Evolutionary conservation across 306 rosid species (phyloP).

Genomic region (Casuarina equisetifolia): DNA sequence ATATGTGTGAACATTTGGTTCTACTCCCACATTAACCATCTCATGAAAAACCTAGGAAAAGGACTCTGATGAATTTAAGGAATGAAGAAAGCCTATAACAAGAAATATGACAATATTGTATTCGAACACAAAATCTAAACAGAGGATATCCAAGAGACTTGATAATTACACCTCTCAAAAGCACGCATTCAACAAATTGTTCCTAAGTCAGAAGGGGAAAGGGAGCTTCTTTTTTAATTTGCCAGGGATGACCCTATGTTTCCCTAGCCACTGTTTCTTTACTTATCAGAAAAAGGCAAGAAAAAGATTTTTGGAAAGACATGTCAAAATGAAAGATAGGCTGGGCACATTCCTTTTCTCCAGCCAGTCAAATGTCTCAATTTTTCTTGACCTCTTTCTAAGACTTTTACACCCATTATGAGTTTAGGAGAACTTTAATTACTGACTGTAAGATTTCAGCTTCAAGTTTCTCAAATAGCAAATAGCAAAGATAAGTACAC

Average conservation of each 20-base stretch:
- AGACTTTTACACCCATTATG: too few species aligned
- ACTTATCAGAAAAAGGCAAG: neutral
- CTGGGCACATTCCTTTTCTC: too few species aligned
- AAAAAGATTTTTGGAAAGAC: neutral
- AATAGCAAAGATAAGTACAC: neutral
- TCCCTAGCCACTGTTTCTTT: neutral
- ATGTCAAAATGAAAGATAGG: neutral
- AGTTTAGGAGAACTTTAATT: neutral
- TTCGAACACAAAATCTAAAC: neutral
- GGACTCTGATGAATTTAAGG: constrained; percentile 20
- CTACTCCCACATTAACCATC: constrained; percentile 92
- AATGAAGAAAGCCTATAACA: constrained; percentile 13
- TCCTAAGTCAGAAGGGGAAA: too few species aligned
- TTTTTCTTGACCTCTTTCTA: too few species aligned
- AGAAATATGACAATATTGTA: constrained; percentile 11
- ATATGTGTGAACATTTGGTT: constrained; percentile 84
- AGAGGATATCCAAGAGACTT: neutral
- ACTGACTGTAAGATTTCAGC: neutral
- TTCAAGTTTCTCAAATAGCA: neutral
- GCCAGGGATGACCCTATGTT: neutral
- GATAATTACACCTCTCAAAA: neutral
- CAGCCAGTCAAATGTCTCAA: too few species aligned
- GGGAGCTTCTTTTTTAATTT: too few species aligned
- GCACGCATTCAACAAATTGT: neutral
- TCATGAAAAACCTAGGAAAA: constrained; percentile 70